Evolutionary conservation across 2,329 filamentous ascomycete genomes (phyloP), one percentile per base, ranked within the genome.

Genomic region (Geosmithia flava): DNA sequence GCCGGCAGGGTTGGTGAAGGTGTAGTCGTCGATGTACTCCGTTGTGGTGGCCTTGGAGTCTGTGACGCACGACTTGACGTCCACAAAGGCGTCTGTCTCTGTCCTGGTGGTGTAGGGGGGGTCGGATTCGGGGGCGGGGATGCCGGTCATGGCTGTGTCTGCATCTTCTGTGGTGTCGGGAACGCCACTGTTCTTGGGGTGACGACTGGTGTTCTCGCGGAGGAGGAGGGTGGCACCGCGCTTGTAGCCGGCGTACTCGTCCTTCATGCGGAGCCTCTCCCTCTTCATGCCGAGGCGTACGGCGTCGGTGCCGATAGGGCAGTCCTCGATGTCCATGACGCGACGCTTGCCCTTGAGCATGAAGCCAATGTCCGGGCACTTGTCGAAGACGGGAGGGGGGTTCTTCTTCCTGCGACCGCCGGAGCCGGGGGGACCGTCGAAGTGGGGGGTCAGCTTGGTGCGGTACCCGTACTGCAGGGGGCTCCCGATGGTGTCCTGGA

Each of bases 371-470:
- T 84, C 76, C 0, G 93, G 93, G 3, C 85, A 74, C 49, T 75
- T 71, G 15, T 74, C 66, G 55, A 86, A 85, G 5, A 10, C 13
- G 2, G 44, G 44, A 7, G 63, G 53, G 10, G 60, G 51, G 53
- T 60, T 68, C 50, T 74, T 71, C 59, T 73, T 74, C 17, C 41
- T 45, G 50, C 71, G 69, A 50, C 76, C 71, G 57, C 76, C 65
- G 60, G 58, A 67, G 40, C 70, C 74, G 5, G 80, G 78, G 1
- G 89, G 87, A 0, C 80, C 85, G 60, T 95, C 85, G 61, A 97
- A 98, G 66, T 98, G 93, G 27, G 93, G 93, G 17, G 93, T 98
- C 54, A 98, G 75, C 68, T 98, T 98, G 19, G 93, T 98, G 48
- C 93, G 81, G 70, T 98, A 98, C 49, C 84, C 86, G 65, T 94